phyloP scores from a whole-genome alignment of 2,329 filamentous ascomycete species.

The Didymella glomerata region DNA sequence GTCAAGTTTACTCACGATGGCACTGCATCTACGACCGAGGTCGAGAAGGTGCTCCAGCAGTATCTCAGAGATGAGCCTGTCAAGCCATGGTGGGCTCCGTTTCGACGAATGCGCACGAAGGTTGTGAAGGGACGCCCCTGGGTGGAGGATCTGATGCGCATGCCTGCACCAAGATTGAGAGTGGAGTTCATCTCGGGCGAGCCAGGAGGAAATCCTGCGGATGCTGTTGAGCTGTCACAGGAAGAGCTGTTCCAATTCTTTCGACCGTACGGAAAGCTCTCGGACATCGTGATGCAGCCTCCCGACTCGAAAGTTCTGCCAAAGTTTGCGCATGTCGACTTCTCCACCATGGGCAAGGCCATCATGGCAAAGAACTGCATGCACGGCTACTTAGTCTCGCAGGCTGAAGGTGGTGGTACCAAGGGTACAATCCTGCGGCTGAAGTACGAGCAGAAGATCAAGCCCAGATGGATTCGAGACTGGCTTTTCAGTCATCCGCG shows the following conservation, averaged over 20 bases:
- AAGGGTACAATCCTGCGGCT: slow-evolving; percentile 79
- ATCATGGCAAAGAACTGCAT: slow-evolving; percentile 92
- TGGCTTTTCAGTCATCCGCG: slow-evolving; percentile 88
- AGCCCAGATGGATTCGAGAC: slow-evolving; percentile 81
- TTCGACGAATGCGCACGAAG: slow-evolving; percentile 75
- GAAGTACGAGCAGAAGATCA: slow-evolving; percentile 82
- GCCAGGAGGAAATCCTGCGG: slow-evolving; percentile 73
- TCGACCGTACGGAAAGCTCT: slow-evolving; percentile 87
- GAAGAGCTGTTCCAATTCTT: slow-evolving; percentile 89
- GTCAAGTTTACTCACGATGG: slow-evolving; percentile 77
- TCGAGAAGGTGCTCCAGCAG: slow-evolving; percentile 68
- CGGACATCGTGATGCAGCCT: slow-evolving; percentile 82
- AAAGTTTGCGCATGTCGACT: slow-evolving; percentile 81
- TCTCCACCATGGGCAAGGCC: slow-evolving; percentile 74
- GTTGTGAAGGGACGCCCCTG: slow-evolving; percentile 86
- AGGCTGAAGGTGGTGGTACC: slow-evolving; percentile 75
- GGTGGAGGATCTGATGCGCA: slow-evolving; percentile 89
- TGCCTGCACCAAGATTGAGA: slow-evolving; percentile 77
- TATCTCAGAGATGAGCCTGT: slow-evolving; percentile 75
- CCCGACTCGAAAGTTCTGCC: slow-evolving; percentile 87
- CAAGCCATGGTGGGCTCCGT: slow-evolving; percentile 89
- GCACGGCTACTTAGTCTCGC: slow-evolving; percentile 79
- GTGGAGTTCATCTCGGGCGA: slow-evolving; percentile 83
- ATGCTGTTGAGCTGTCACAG: slow-evolving; percentile 80
- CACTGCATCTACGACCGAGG: slow-evolving; percentile 58